A percentile compares a stretch with the other conserved stretches of the same genome.
phyloP scores from a whole-genome alignment of 306 rosid species.

The Mimosa bimucronata region DNA sequence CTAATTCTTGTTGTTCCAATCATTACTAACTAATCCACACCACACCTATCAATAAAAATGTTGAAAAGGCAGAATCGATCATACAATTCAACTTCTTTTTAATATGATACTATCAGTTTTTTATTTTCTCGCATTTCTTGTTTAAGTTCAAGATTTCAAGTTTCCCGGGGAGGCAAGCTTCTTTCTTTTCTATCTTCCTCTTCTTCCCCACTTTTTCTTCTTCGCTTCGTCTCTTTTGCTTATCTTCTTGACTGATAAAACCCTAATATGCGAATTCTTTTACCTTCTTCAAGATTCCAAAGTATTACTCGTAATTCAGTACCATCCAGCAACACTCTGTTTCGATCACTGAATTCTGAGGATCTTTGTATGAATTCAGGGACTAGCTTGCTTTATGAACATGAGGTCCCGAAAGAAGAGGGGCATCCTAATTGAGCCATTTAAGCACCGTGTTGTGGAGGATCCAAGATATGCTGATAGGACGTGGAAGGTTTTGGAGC shows the following conservation, averaged over 20 bases:
- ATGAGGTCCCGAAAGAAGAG: constrained; percentile 94
- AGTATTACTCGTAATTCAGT: background rate
- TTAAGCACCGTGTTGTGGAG: constrained; percentile 87
- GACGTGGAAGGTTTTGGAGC: constrained; percentile 92
- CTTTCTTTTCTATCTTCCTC: background rate
- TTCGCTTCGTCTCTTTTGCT: background rate
- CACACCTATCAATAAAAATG: no score
- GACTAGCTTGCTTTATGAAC: constrained; percentile 15
- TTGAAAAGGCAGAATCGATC: no score
- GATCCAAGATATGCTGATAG: constrained; percentile 94
- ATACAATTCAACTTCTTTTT: no score
- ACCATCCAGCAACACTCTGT: background rate
- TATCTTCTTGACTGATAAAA: background rate
- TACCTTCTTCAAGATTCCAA: no score
- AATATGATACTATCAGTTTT: no score
- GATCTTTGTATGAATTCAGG: background rate
- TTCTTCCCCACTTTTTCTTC: background rate
- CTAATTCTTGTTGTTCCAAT: no score
- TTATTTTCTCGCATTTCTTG: no score
- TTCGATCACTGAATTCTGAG: background rate
- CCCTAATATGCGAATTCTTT: background rate
- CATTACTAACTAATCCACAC: no score
- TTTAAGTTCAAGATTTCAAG: no score
- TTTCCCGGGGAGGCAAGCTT: background rate
- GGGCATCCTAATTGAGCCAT: constrained; percentile 92